Evolutionary conservation across 495 filamentous ascomycete species (phyloP).

Genomic region (Lindgomyces ingoldianus): DNA sequence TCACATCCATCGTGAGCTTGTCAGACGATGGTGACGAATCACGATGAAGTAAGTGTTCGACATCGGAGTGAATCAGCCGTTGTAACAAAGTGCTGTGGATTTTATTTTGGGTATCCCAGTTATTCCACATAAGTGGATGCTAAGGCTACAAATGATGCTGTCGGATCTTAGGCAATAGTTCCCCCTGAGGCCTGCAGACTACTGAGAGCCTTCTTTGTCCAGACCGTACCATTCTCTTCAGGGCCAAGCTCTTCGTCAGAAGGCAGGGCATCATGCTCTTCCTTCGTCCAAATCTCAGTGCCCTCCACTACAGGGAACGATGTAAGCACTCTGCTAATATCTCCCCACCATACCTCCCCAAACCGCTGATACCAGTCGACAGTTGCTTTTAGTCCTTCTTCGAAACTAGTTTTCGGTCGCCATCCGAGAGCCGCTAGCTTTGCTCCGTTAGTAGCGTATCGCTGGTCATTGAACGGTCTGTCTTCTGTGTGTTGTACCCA

Average conservation of each 20-base stretch:
- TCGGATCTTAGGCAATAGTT: too few relatives aligned
- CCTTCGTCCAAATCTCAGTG: constrained; percentile 38
- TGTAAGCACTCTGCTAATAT: constrained; percentile 59
- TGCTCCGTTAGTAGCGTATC: constrained; percentile 67
- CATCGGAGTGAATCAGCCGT: too few relatives aligned
- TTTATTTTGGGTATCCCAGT: not conserved
- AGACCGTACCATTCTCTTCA: constrained; percentile 19
- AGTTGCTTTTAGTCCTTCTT: constrained; percentile 62
- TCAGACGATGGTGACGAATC: too few relatives aligned
- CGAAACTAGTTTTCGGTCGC: constrained; percentile 63
- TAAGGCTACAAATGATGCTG: too few relatives aligned
- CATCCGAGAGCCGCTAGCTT: constrained; percentile 68
- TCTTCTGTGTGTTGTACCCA: constrained; percentile 68
- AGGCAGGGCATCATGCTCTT: constrained; percentile 36
- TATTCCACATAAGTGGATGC: too few relatives aligned
- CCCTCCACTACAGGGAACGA: constrained; percentile 43
- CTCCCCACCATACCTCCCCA: constrained; percentile 68
- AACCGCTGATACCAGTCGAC: constrained; percentile 70
- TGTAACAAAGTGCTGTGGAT: too few relatives aligned
- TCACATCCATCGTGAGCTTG: too few relatives aligned
- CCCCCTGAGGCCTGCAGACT: constrained; percentile 21
- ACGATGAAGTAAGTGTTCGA: too few relatives aligned
- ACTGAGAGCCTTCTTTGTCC: constrained; percentile 34
- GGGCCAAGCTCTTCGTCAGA: constrained; percentile 24
- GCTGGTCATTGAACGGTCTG: constrained; percentile 71